Conservation (phyloP, 176 grass and related monocot genomes). For the Musa acuminata region DNA sequence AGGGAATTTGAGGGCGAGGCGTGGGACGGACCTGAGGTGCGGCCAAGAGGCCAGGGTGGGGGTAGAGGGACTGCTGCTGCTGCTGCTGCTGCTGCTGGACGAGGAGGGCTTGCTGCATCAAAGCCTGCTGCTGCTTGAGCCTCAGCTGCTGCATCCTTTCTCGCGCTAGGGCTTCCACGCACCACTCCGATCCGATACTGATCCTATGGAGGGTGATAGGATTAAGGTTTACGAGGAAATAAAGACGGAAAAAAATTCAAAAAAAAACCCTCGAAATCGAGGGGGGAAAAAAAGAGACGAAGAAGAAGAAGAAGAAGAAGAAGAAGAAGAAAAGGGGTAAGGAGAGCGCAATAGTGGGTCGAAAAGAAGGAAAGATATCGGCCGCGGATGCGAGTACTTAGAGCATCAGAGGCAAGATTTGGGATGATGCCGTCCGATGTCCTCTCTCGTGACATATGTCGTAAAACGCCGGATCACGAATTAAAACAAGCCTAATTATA, state of each 20-base stretch:
- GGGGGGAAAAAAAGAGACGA: not conserved
- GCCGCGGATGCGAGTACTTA: not conserved
- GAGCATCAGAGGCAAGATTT: not conserved
- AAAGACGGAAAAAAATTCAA: not conserved
- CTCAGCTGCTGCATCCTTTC: slow-evolving; percentile 62
- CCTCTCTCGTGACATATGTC: not conserved
- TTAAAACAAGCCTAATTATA: too few species aligned
- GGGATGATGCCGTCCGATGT: not conserved
- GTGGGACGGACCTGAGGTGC: slow-evolving; percentile 46
- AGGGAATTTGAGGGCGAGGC: not conserved
- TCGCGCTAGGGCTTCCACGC: slow-evolving; percentile 9
- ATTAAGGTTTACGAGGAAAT: not conserved
- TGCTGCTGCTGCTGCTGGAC: slow-evolving; percentile 46
- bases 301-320: too few species aligned
- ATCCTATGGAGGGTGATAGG: not conserved
- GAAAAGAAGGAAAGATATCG: not conserved
- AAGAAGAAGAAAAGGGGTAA: not conserved
- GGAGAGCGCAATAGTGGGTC: not conserved
- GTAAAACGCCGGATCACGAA: not conserved
- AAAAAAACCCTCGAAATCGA: not conserved
- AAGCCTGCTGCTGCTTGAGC: slow-evolving; percentile 43
- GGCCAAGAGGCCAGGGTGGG: slow-evolving; percentile 73
- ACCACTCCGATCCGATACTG: not conserved
- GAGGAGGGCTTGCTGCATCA: slow-evolving; percentile 16
- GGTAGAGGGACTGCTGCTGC: slow-evolving; percentile 49